A percentile compares a stretch with the other conserved stretches of the same genome.
phyloP scores from a whole-genome alignment of 345 rosid genomes.

The Diplotaxis tenuifolia region DNA sequence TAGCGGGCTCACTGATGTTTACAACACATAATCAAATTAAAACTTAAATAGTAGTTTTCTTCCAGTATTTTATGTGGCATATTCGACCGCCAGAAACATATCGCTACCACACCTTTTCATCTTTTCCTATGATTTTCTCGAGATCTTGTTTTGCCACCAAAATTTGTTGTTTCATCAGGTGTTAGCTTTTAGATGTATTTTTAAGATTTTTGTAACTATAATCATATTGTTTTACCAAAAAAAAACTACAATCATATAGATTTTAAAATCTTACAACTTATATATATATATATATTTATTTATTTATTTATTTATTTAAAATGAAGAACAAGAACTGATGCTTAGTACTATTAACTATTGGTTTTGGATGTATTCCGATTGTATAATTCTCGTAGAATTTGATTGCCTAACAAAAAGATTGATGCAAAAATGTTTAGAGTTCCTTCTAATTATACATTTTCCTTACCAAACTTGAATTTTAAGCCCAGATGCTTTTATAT shows the following conservation, averaged over 20 bases:
- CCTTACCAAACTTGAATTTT: not conserved
- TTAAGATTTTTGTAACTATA: not conserved
- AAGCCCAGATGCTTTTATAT: not conserved
- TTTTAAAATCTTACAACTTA: not conserved
- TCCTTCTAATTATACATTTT: not conserved
- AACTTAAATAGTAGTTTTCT: not conserved
- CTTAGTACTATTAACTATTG: not conserved
- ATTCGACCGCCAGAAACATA: not conserved
- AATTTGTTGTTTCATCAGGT: not conserved
- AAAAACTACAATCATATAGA: not conserved
- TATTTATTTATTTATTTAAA: not conserved
- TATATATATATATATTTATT: not conserved
- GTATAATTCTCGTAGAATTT: not conserved
- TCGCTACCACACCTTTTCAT: not conserved
- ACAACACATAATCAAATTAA: not conserved
- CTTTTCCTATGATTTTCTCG: not conserved
- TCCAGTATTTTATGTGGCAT: not conserved
- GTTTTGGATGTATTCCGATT: not conserved
- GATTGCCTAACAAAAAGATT: not conserved
- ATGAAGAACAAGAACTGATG: not conserved
- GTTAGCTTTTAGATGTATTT: not conserved
- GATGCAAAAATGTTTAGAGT: not conserved
- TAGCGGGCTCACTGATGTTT: not conserved
- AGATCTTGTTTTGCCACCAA: not conserved
- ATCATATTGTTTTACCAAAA: not conserved